These are phyloP conservation scores for Salvia miltiorrhiza DNA, from an alignment of 257 asterid genomes.

Conservation along the genomic window DNA sequence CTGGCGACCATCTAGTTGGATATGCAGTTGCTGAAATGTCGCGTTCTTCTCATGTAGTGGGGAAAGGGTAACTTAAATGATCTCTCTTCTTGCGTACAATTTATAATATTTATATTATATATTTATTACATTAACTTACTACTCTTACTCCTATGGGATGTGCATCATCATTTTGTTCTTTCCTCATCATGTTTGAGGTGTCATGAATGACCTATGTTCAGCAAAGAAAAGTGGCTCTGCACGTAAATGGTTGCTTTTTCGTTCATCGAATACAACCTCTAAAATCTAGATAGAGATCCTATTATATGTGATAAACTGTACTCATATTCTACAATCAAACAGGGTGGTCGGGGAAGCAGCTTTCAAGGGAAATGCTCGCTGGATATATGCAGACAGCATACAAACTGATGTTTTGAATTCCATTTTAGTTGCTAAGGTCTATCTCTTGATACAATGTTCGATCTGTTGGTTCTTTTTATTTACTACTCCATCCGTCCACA, in stretches of 20 bases:
- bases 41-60: constrained; percentile 46
- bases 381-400: constrained; percentile 66
- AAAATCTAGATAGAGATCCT: constrained; percentile 6
- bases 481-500: too few relatives aligned
- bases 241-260: not conserved
- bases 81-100: not conserved
- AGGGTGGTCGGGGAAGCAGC: constrained; percentile 81
- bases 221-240: not conserved
- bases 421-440: constrained; percentile 51
- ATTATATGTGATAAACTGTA: constrained; percentile 12
- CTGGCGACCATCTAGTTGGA: constrained; percentile 40
- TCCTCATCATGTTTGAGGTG: not conserved
- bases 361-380: constrained; percentile 49
- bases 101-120: not conserved
- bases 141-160: not conserved
- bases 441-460: constrained; percentile 17
- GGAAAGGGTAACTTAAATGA: constrained; percentile 62
- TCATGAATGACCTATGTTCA: not conserved
- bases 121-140: not conserved
- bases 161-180: constrained; percentile 7
- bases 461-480: not conserved
- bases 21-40: constrained; percentile 72
- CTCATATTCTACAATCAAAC: constrained; percentile 24
- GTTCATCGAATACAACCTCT: not conserved
- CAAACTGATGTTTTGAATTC: constrained; percentile 40